Conservation (phyloP, 257 asterid species). For the Lithospermum erythrorhizon region DNA sequence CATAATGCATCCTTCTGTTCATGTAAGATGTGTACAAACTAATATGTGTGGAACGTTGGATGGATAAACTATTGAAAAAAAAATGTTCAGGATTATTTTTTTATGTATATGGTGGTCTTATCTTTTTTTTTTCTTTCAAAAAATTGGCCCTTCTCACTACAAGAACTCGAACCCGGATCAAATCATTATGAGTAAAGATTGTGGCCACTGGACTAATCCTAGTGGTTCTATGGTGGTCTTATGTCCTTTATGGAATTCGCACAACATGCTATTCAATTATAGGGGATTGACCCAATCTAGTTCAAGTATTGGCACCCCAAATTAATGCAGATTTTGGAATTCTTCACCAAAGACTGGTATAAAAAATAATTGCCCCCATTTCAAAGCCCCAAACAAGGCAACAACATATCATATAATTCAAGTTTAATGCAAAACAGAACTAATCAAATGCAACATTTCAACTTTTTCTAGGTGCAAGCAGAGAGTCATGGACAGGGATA, state of each 20-base stretch:
- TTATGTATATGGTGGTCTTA: not conserved
- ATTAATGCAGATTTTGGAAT: not conserved
- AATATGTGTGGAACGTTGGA: not conserved
- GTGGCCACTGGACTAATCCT: no score
- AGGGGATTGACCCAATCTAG: not conserved
- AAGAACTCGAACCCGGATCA: no score
- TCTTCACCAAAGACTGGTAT: no score
- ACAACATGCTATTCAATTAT: no score
- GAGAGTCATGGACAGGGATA: not conserved
- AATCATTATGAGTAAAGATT: no score
- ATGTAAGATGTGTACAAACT: no score
- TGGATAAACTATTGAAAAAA: not conserved
- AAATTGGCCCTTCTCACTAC: no score
- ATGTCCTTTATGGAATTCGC: not conserved
- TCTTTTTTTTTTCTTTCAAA: no score
- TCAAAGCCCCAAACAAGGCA: no score
- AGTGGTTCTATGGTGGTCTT: not conserved
- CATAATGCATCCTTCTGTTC: no score
- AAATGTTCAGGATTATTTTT: not conserved
- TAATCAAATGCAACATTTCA: not conserved
- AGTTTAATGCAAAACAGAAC: not conserved
- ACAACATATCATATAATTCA: no score
- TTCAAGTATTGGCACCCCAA: not conserved
- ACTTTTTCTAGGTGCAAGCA: not conserved
- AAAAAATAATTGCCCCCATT: no score